Conservation (phyloP, 768 basidiomycete genomes). For the Amylocystis lapponica region DNA sequence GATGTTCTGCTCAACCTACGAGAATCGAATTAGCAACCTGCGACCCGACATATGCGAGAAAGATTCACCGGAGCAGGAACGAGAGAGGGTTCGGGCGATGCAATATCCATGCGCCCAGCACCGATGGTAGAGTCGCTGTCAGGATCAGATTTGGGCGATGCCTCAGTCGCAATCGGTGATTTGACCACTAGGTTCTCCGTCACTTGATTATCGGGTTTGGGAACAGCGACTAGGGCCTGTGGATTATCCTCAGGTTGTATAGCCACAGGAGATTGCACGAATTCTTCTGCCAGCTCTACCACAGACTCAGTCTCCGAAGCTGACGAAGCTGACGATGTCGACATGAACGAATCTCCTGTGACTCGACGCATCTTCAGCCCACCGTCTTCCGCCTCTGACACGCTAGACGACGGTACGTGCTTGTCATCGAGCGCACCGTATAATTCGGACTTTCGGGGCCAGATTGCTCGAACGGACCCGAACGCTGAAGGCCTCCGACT, state of each 20-base stretch:
- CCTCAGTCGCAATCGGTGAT: not conserved
- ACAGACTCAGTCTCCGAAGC: constrained; percentile 57
- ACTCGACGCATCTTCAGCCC: constrained; percentile 36
- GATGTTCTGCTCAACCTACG: constrained; percentile 2
- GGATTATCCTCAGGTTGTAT: not conserved
- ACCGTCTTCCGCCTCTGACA: constrained; percentile 71
- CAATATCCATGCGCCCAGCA: constrained; percentile 29
- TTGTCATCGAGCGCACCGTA: constrained; percentile 46
- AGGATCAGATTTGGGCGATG: constrained; percentile 44
- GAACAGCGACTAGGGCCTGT: not conserved
- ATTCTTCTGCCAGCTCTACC: constrained; percentile 16
- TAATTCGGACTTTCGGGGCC: constrained; percentile 59
- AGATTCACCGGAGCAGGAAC: constrained; percentile 15
- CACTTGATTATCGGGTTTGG: not conserved
- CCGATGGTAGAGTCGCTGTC: constrained; percentile 88
- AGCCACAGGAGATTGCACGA: no score
- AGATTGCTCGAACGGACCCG: constrained; percentile 65
- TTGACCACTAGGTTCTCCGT: not conserved
- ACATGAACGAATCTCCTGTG: constrained; percentile 48
- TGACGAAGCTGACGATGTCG: constrained; percentile 63
- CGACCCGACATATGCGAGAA: not conserved
- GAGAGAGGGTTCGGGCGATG: constrained; percentile 4
- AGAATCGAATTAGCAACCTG: not conserved
- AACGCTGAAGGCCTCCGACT: constrained; percentile 58
- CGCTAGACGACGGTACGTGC: constrained; percentile 55